Base-by-base conservation (phyloP, 2,329 filamentous ascomycete species). In the Aureobasidium sp. region DNA sequence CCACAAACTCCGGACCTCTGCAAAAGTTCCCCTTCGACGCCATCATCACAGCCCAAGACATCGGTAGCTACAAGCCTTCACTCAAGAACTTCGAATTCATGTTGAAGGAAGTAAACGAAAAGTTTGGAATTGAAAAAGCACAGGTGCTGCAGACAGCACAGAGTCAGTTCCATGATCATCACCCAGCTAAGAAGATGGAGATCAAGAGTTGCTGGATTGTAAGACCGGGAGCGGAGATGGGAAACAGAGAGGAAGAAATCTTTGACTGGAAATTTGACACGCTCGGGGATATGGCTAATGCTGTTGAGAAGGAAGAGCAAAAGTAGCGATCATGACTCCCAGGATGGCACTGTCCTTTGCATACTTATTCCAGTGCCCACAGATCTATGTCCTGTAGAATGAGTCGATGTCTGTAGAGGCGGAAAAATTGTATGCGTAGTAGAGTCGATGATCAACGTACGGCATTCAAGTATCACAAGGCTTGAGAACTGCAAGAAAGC, bases 61-160 rank as follows among this genome's bases (percentile, higher is more conserved):
- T 91, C 59, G 87, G 88, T 1, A 55, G 77, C 7, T 91, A 91
- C 72, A 91, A 91, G 75, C 89, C 89, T 0, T 75, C 82, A 64
- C 70, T 74, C 41, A 70, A 71, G 32, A 90, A 90, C 67, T 91
- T 91, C 66, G 77, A 82, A 61, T 87, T 87, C 68, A 75, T 91
- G 73, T 75, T 90, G 15, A 70, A 72, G 15, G 76, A 80, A 37
- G 79, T 83, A 21, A 73, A 80, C 67, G 67, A 72, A 3, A 79
- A 83, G 6, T 81, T 87, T 57, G 84, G 81, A 0, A 70, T 89
- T 0, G 77, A 79, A 34, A 83, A 82, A 66, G 74, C 75, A 0
- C 75, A 83, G 62, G 77, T 90, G 48, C 67, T 90, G 65, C 86
- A 89, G 69, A 86, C 87, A 0, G 88, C 88, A 58, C 81, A 88